phyloP scores from a whole-genome alignment of 345 rosid genomes.

The Litchi chinensis region DNA sequence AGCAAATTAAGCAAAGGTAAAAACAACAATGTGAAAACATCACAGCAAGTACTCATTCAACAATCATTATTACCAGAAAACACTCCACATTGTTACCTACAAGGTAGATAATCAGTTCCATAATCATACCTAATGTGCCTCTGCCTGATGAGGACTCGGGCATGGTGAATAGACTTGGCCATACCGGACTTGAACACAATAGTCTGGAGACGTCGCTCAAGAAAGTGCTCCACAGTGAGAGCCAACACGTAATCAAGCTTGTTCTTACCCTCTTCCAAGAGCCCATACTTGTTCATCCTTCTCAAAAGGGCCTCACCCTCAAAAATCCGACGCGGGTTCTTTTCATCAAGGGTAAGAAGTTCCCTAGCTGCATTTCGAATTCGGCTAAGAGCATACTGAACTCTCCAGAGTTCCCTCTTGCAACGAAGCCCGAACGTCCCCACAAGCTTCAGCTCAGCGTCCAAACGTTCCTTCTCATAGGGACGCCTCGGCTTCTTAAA shows the following conservation, averaged over 20 bases:
- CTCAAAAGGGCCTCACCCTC: conserved; percentile 45
- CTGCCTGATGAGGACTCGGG: conserved; percentile 44
- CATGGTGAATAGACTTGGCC: conserved; percentile 41
- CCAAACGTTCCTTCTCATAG: conserved; percentile 41
- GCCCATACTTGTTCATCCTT: conserved; percentile 42
- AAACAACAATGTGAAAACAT: background rate
- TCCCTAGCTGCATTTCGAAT: conserved; percentile 44
- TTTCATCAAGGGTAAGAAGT: conserved; percentile 41
- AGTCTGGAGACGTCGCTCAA: conserved; percentile 46
- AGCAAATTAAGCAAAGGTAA: background rate
- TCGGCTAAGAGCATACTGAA: conserved; percentile 42
- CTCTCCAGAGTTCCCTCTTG: conserved; percentile 51
- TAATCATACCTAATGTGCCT: conserved; percentile 41
- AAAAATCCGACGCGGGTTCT: conserved; percentile 41
- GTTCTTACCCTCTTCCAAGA: conserved; percentile 42
- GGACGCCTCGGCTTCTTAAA: conserved; percentile 48
- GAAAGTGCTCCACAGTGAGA: conserved; percentile 43
- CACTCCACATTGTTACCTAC: background rate
- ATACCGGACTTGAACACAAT: conserved; percentile 39
- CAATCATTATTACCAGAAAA: background rate
- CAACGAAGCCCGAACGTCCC: conserved; percentile 44
- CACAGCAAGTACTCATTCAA: background rate
- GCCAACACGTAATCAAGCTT: conserved; percentile 49
- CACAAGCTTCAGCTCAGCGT: conserved; percentile 38
- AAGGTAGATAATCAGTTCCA: background rate